Percentiles rank a stretch among this genome's conserved stretches.
Evolutionary conservation across 768 basidiomycete species (phyloP).

Genomic region (Myochromella boudieri): DNA sequence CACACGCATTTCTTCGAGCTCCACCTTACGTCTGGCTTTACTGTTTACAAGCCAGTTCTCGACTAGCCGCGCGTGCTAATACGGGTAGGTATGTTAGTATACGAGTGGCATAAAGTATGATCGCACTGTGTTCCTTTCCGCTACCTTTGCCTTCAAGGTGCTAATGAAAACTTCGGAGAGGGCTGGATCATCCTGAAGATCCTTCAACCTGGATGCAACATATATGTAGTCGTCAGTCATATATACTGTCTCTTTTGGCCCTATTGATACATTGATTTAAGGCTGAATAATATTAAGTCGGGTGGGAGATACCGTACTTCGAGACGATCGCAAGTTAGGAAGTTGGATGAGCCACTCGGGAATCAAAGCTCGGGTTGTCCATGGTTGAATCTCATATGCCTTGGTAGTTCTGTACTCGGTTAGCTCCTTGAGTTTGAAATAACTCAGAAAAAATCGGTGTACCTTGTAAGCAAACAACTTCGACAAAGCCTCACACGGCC

Average conservation of each 20-base stretch:
- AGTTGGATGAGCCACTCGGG: background rate
- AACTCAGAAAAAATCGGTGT: background rate
- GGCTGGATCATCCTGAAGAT: too few relatives aligned
- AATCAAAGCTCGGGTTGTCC: background rate
- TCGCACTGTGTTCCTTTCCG: too few relatives aligned
- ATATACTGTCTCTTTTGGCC: too few relatives aligned
- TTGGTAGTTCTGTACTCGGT: too few relatives aligned
- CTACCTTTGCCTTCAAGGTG: too few relatives aligned
- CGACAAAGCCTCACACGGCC: background rate
- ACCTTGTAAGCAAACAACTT: background rate
- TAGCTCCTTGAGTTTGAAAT: background rate
- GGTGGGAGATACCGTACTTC: too few relatives aligned
- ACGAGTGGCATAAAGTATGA: too few relatives aligned
- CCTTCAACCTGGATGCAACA: too few relatives aligned
- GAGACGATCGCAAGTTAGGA: background rate
- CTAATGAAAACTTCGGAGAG: too few relatives aligned
- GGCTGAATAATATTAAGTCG: too few relatives aligned
- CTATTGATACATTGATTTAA: background rate
- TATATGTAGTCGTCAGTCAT: too few relatives aligned
- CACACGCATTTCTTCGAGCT: background rate
- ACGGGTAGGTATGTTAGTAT: background rate
- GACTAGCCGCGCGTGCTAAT: background rate
- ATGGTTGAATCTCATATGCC: background rate
- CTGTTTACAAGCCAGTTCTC: background rate
- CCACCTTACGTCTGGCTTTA: background rate